Percentiles rank a stretch among this genome's conserved stretches.
Evolutionary conservation across 176 grass and related monocot genomes (phyloP).

Genomic region (Chrysopogon serrulatus): DNA sequence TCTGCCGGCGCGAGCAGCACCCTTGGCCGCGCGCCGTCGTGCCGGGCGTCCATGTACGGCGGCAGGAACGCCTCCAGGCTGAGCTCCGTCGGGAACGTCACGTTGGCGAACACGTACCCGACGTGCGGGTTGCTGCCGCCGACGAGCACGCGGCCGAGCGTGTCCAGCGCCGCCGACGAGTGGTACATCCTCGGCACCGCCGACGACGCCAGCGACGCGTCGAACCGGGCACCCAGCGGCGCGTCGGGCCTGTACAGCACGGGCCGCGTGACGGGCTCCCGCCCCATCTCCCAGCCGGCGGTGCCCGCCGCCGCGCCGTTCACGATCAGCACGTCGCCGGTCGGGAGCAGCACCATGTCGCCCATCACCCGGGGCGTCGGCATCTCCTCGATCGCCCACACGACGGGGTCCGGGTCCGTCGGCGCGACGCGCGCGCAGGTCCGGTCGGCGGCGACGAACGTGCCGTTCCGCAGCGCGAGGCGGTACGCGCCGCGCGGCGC

Average conservation of each 20-base stretch:
- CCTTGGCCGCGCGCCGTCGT: slow-evolving; percentile 36
- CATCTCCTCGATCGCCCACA: slow-evolving; percentile 81
- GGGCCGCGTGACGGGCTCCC: slow-evolving; percentile 50
- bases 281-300: slow-evolving; percentile 75
- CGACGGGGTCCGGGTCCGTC: slow-evolving; percentile 35
- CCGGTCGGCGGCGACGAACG: slow-evolving; percentile 43
- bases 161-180: slow-evolving; percentile 63
- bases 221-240: slow-evolving; percentile 34
- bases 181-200: slow-evolving; percentile 70
- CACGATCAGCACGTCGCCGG: slow-evolving; percentile 66
- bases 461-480: slow-evolving; percentile 45
- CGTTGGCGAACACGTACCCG: slow-evolving; percentile 63
- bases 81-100: slow-evolving; percentile 72
- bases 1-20: slow-evolving; percentile 25
- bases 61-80: slow-evolving; percentile 79
- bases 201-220: slow-evolving; percentile 12
- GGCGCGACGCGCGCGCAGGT: slow-evolving; percentile 61
- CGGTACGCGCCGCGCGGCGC: slow-evolving; percentile 49
- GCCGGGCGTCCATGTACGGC: slow-evolving; percentile 49
- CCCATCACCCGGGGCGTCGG: slow-evolving; percentile 60
- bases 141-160: slow-evolving; percentile 55
- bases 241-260: slow-evolving; percentile 50
- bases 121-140: slow-evolving; percentile 87
- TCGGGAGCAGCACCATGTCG: slow-evolving; percentile 83
- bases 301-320: slow-evolving; percentile 63